Base-by-base conservation (phyloP, 2,329 filamentous ascomycete genomes). In the Coniochaeta hoffmannii region DNA sequence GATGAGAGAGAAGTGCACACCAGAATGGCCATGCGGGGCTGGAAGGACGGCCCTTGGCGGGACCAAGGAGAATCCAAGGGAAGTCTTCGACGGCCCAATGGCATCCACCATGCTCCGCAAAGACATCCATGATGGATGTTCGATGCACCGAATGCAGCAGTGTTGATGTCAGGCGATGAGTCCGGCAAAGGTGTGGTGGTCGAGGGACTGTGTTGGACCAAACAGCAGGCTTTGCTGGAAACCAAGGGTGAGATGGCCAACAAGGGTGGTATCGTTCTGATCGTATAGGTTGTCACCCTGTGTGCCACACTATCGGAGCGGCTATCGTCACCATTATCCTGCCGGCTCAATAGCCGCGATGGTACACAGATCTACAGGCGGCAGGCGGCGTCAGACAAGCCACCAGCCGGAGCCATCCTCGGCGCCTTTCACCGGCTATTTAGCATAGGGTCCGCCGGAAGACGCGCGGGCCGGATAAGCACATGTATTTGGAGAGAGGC, bases 341-440 rank as follows among this genome's bases (percentile, higher is more conserved):
- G 22, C 26, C 41, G 41, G 41, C 41, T 46, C 41, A 46, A 46
- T 46, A 46, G 41, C 41, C 41, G 41, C 41, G 41, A 46, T n/a
- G n/a, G n/a, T n/a, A n/a, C n/a, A n/a, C 22, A 46, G 41, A 19
- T 46, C 22, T 28, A 46, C 41, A 32, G 30, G 12, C 30, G 24
- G 19, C 41, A 7, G 26, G 41, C 26, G 41, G 41, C 41, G 41
- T 46, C 22, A 6, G 41, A 44, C 5, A 44, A 26, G 38, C 38
- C 38, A 44, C 19, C 41, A 28, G 10, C 19, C 41, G 41, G 41
- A 14, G 41, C 41, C 41, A 46, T 36, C 19, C 41, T 46, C 41
- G 41, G 41, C 12, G 41, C 41, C n/a, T 46, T 46, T 28, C 41
- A 46, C 41, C 41, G 41, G 41, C 41, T 46, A 46, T 46, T 46